Conservation (phyloP, 371 early-diverging fungal species). For the Choanephora cucurbitarum region DNA sequence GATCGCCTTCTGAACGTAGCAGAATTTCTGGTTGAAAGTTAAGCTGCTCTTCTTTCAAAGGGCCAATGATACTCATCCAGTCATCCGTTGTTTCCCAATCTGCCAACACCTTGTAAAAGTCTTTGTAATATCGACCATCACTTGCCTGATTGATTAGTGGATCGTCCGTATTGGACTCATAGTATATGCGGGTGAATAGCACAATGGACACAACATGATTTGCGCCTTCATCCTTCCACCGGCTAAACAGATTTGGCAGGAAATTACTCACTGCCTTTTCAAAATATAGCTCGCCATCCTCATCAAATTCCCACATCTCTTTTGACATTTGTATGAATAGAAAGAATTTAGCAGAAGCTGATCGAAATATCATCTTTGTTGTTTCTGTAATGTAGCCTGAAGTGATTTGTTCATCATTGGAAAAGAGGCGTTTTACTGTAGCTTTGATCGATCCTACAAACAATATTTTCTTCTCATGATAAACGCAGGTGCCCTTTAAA, state of each 20-base stretch:
- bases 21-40: slow-evolving; percentile 81
- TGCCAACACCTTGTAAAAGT: slow-evolving; percentile 92
- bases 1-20: slow-evolving; percentile 54
- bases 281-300: slow-evolving; percentile 92
- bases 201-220: slow-evolving; percentile 97
- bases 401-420: slow-evolving; percentile 54
- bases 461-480: slow-evolving; percentile 76
- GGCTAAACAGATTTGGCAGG: slow-evolving; percentile 84
- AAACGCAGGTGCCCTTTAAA: slow-evolving; percentile 72
- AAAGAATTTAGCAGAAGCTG: slow-evolving; percentile 92
- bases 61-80: slow-evolving; percentile 79
- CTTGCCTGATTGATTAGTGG: slow-evolving; percentile 51
- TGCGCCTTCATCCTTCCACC: slow-evolving; percentile 83
- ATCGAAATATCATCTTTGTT: slow-evolving; percentile 90
- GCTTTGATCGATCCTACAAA: slow-evolving; percentile 80
- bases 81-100: slow-evolving; percentile 92
- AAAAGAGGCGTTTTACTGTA: slow-evolving; percentile 80
- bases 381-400: slow-evolving; percentile 77
- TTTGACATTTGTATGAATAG: slow-evolving; percentile 94
- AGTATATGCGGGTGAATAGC: slow-evolving; percentile 87
- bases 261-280: slow-evolving; percentile 91
- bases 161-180: slow-evolving; percentile 56
- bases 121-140: slow-evolving; percentile 73
- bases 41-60: slow-evolving; percentile 81
- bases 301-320: slow-evolving; percentile 97